Conservation (phyloP, 148 eudicot genomes). For the Nyssa sinensis region DNA sequence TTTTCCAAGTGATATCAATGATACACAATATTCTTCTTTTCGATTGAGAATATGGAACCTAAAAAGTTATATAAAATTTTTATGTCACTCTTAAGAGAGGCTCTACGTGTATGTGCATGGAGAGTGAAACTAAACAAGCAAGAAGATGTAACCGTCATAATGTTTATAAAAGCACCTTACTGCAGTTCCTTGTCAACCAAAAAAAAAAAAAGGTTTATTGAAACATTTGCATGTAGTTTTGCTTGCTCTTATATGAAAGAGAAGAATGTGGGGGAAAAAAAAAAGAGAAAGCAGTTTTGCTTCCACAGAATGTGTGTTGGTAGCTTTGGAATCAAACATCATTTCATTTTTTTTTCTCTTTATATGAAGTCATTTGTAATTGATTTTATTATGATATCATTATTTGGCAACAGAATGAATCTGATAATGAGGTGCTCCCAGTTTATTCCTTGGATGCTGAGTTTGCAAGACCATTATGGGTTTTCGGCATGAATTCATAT, state of each 20-base stretch:
- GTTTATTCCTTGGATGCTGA: conserved; percentile 77
- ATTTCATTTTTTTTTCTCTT: not conserved
- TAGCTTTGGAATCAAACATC: not conserved
- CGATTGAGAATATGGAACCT: not conserved
- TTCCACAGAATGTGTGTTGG: not conserved
- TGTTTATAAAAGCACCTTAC: not conserved
- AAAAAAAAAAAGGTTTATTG: too few species aligned
- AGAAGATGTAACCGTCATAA: not conserved
- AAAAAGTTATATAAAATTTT: too few species aligned
- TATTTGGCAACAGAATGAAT: conserved; percentile 52
- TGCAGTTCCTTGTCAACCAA: too few species aligned
- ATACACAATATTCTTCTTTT: too few species aligned
- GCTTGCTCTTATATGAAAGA: not conserved
- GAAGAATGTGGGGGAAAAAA: too few species aligned
- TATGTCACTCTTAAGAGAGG: not conserved
- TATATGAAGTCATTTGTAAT: not conserved
- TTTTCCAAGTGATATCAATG: not conserved
- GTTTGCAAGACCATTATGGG: conserved; percentile 87
- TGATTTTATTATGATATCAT: conserved; percentile 1
- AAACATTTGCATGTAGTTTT: not conserved
- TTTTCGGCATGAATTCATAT: conserved; percentile 83
- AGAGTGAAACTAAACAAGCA: not conserved
- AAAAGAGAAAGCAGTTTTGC: too few species aligned
- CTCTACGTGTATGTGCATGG: not conserved
- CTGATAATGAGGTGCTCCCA: conserved; percentile 62